Evolutionary conservation across 768 basidiomycete species (phyloP).

Genomic region (Tremella fuciformis): DNA sequence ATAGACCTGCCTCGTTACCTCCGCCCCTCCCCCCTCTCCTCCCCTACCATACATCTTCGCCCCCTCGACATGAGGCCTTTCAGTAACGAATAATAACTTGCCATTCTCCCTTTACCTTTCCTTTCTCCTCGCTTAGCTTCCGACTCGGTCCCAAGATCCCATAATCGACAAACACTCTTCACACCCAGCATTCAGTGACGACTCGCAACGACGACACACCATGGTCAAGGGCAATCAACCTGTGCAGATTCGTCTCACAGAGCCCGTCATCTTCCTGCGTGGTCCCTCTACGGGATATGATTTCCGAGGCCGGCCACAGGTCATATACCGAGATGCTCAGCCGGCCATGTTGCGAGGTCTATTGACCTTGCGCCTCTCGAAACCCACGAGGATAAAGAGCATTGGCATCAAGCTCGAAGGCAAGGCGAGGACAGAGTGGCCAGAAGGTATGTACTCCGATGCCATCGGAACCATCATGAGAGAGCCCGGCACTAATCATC

Average conservation of each 20-base stretch:
- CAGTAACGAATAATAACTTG: too few relatives aligned
- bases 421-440: constrained; percentile 70
- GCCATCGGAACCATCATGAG: background rate
- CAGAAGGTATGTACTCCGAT: constrained; percentile 64
- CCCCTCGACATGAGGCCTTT: too few relatives aligned
- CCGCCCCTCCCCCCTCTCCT: too few relatives aligned
- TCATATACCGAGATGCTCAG: constrained; percentile 53
- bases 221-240: constrained; percentile 44
- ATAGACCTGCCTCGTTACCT: too few relatives aligned
- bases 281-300: constrained; percentile 53
- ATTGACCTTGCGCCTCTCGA: constrained; percentile 63
- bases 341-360: constrained; percentile 66
- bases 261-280: constrained; percentile 70
- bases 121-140: background rate
- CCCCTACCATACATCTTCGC: too few relatives aligned
- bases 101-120: background rate
- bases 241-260: constrained; percentile 62
- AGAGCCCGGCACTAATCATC: constrained; percentile 1
- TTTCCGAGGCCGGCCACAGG: constrained; percentile 48
- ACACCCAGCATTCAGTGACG: too few relatives aligned
- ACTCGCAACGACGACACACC: background rate
- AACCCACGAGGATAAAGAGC: constrained; percentile 79
- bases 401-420: constrained; percentile 79
- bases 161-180: too few relatives aligned
- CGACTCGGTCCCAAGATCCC: too few relatives aligned